Evolutionary conservation across 192 early-diverging fungal genomes (phyloP).

Genomic region (Linnemannia exigua): DNA sequence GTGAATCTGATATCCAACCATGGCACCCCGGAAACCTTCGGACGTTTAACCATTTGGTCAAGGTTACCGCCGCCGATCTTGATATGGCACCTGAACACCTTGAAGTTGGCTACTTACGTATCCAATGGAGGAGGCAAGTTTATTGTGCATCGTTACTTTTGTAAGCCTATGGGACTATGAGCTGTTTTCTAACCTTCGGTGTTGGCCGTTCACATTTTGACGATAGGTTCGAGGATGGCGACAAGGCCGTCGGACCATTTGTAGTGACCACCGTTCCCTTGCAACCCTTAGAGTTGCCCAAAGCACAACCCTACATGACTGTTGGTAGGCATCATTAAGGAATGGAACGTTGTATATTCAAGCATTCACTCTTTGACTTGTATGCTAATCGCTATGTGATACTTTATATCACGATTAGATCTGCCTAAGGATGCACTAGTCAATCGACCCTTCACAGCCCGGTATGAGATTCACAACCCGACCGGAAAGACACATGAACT

Average conservation of each 20-base stretch:
- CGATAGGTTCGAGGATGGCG: constrained; percentile 23
- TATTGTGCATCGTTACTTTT: not conserved
- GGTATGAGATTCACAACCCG: constrained; percentile 75
- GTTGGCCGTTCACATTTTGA: not conserved
- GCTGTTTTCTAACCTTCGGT: not conserved
- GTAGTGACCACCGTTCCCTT: constrained; percentile 45
- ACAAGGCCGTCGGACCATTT: constrained; percentile 15
- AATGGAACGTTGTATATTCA: not conserved
- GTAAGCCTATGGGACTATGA: not conserved
- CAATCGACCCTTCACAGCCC: constrained; percentile 71
- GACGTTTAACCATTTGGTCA: constrained; percentile 34
- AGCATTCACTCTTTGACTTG: not conserved
- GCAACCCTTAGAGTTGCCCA: constrained; percentile 48
- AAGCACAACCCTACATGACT: constrained; percentile 48
- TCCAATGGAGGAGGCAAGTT: constrained; percentile 66
- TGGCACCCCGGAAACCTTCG: constrained; percentile 41
- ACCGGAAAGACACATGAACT: constrained; percentile 68
- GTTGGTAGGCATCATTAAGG: constrained; percentile 42
- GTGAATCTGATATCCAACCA: not conserved
- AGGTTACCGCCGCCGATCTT: constrained; percentile 26
- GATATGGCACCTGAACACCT: constrained; percentile 42
- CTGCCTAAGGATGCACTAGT: constrained; percentile 68
- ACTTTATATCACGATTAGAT: constrained; percentile 55
- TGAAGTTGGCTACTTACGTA: constrained; percentile 56
- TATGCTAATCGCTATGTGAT: not conserved